These are phyloP conservation scores for Harringtonia lauricola DNA, from an alignment of 2,329 filamentous ascomycete genomes.

Conservation along the genomic window DNA sequence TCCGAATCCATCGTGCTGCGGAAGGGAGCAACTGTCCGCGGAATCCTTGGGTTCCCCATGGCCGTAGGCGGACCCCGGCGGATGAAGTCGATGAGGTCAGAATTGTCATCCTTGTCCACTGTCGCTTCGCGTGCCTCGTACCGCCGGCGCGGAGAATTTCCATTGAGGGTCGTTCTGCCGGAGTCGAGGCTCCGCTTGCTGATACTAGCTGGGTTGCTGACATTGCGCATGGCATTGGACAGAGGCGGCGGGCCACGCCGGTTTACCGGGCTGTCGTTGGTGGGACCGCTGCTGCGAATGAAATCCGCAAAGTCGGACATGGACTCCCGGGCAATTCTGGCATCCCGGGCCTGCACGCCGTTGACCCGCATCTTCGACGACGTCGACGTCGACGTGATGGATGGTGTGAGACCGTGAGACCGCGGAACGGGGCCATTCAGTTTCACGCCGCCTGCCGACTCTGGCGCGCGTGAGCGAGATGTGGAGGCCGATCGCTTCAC, in stretches of 20 bases:
- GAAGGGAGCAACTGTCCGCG: constrained; percentile 75
- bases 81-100: constrained; percentile 92
- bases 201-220: constrained; percentile 16
- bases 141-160: constrained; percentile 27
- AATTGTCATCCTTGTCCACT: constrained; percentile 56
- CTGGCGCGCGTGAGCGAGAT: constrained; percentile 16
- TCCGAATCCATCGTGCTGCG: constrained; percentile 79
- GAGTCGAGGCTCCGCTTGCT: constrained; percentile 27
- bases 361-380: constrained; percentile 21
- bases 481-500: constrained; percentile 22
- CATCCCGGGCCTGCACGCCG: constrained; percentile 51
- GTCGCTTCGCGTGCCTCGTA: constrained; percentile 63
- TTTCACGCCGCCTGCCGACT: constrained; percentile 13
- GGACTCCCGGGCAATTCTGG: constrained; percentile 59
- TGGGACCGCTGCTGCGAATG: constrained; percentile 72
- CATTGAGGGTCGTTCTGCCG: constrained; percentile 16
- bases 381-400: constrained; percentile 13
- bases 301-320: constrained; percentile 81
- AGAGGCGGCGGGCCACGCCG: constrained; percentile 4
- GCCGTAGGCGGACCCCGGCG: constrained; percentile 65
- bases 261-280: constrained; percentile 16
- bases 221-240: constrained; percentile 19
- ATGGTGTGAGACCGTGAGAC: constrained; percentile 15
- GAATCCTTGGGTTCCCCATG: constrained; percentile 57
- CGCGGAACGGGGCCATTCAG: constrained; percentile 9